These are phyloP conservation scores for Cynanchum wilfordii DNA, from an alignment of 257 asterid species.

Conservation along the genomic window DNA sequence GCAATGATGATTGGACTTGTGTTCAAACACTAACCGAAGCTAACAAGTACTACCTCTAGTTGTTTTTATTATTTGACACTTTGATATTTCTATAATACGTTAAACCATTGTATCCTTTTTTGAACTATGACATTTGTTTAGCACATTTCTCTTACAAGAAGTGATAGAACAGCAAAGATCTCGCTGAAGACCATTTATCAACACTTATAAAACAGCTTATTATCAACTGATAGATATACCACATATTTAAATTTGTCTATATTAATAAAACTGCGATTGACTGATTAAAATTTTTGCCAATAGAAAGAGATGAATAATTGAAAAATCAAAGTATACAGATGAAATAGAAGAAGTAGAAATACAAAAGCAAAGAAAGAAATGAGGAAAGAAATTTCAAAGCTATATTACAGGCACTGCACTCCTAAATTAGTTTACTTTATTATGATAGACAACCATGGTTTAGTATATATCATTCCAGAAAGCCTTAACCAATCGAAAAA, in stretches of 20 bases:
- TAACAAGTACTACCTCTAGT: constrained; percentile 37
- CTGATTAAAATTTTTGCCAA: not conserved
- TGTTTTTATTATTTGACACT: not conserved
- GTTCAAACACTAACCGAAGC: constrained; percentile 69
- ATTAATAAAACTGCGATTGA: not conserved
- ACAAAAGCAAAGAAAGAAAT: not conserved
- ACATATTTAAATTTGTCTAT: not conserved
- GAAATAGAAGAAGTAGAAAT: not conserved
- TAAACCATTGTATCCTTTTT: not conserved
- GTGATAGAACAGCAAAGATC: not conserved
- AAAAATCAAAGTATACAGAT: not conserved
- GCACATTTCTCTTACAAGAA: not conserved
- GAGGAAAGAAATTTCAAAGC: not conserved
- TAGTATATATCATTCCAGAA: too few relatives aligned
- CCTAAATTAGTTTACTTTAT: not conserved
- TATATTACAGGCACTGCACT: not conserved
- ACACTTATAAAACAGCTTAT: not conserved
- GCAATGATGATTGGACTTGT: constrained; percentile 79
- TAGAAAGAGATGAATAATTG: not conserved
- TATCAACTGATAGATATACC: not conserved
- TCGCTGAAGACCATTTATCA: not conserved
- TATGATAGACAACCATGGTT: not conserved
- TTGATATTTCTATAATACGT: not conserved
- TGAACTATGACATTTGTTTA: not conserved
- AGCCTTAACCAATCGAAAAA: not conserved